Evolutionary conservation across 345 rosid species (phyloP), one percentile per base, ranked within the genome.

Genomic region (Populus deltoides): DNA sequence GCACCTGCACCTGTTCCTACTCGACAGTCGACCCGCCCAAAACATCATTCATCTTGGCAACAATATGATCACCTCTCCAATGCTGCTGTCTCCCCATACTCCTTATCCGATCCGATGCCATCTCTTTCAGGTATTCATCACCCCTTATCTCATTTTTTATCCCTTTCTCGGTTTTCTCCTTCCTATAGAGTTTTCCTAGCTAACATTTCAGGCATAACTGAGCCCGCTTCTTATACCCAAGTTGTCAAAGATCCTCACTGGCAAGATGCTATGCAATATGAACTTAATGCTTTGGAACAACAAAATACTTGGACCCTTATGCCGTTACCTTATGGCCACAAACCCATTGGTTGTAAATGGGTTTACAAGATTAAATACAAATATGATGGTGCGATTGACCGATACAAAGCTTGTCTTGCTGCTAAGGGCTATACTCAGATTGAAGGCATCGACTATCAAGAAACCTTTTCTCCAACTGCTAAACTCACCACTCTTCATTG

Each of bases 351-450:
- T 3, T 73, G 20, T 55, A 18, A 59, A 55, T 73, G 76, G 76
- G 76, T 73, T 2, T 73, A 73, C 9, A 57, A 59, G 25, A 33
- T 73, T 31, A 73, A 73, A 33, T 61, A 51, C 15, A 17, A 73
- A 5, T 20, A 51, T 13, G 4, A 73, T 55, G 75, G 43, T 1
- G 1, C 36, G 7, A 1, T 72, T 72, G 75, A 72, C 1, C 9
- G 41, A 2, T 38, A 38, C 41, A 38, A 38, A 38, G 41, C 41
- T 7, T 2, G 43, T 39, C 11, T 73, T 5, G 2, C 59, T 1
- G 76, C 76, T 2, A 73, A 73, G 24, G 76, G 76, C 5, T 36
- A 27, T 0, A 55, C 43, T 8, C 51, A 70, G 1, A 16, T 38
- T 8, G 3, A 70, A 22, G 59, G 36, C 18, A 9, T 39, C 2